A percentile compares a stretch with the other conserved stretches of the same genome.
These are phyloP conservation scores for Purpureocillium takamizusanense DNA, from an alignment of 2,329 filamentous ascomycete genomes.

Conservation along the genomic window DNA sequence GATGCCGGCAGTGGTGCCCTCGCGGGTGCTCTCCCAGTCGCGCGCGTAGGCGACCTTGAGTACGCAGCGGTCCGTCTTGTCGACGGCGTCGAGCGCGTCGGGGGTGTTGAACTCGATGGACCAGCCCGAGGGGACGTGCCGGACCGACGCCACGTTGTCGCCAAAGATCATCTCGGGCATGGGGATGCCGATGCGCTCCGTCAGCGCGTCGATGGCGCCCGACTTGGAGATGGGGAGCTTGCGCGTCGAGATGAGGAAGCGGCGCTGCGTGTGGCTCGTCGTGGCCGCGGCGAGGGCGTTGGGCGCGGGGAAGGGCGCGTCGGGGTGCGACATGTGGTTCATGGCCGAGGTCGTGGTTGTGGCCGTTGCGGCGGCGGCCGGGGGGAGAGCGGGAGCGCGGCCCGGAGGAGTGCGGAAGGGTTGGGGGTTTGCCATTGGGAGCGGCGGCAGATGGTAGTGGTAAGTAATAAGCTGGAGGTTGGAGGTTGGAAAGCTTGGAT, in stretches of 20 bases:
- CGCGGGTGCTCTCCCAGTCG: slow-evolving; percentile 64
- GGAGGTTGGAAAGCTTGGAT: neutral
- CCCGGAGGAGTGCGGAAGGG: too few species aligned
- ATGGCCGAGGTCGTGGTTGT: slow-evolving; percentile 13
- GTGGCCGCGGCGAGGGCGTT: slow-evolving; percentile 44
- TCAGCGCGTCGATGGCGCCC: slow-evolving; percentile 80
- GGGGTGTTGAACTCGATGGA: slow-evolving; percentile 72
- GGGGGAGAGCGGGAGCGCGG: neutral
- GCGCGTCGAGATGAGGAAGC: slow-evolving; percentile 69
- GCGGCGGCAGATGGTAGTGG: too few species aligned
- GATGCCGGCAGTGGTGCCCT: slow-evolving; percentile 76
- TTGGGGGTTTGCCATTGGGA: too few species aligned
- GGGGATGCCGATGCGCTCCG: slow-evolving; percentile 68
- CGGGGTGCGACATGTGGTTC: slow-evolving; percentile 29
- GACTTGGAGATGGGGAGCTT: slow-evolving; percentile 94
- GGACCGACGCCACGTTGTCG: slow-evolving; percentile 75
- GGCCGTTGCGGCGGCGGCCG: too few species aligned
- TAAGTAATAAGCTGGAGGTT: neutral
- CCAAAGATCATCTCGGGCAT: slow-evolving; percentile 99
- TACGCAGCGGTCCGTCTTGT: slow-evolving; percentile 88
- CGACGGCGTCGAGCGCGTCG: slow-evolving; percentile 81
- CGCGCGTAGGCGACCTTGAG: slow-evolving; percentile 87
- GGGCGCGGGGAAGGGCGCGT: slow-evolving; percentile 48
- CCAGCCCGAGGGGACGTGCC: slow-evolving; percentile 71
- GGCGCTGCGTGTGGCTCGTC: slow-evolving; percentile 45